A percentile compares a stretch with the other conserved stretches of the same genome.
Evolutionary conservation across 2,329 filamentous ascomycete species (phyloP).

Genomic region (Nigrograna mackinnonii): DNA sequence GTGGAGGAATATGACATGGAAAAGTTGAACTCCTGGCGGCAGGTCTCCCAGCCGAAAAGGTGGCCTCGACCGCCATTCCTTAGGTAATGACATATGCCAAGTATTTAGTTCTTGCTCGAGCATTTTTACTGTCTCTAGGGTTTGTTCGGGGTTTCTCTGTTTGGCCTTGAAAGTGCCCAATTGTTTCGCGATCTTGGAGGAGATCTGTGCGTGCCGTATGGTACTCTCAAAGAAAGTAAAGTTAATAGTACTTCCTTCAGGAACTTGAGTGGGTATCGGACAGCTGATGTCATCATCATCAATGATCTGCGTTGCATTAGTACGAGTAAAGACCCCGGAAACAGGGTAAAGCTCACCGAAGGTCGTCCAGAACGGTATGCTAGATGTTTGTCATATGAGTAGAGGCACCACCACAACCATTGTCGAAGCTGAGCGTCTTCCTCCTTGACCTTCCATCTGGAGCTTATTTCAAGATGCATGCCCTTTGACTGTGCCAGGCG

Average conservation of each 20-base stretch:
- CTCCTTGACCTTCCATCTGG: no score
- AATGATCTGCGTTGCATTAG: no score
- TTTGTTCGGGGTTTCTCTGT: no score
- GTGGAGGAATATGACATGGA: slow-evolving; percentile 2
- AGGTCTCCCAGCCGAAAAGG: no score
- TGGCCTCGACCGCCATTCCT: no score
- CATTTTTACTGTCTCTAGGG: no score
- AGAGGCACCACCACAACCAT: slow-evolving; percentile 4
- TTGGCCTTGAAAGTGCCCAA: neutral
- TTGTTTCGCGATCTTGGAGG: neutral
- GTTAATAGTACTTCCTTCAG: neutral
- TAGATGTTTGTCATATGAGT: slow-evolving; percentile 4
- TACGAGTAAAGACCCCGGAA: no score
- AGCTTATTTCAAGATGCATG: neutral
- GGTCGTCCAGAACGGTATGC: slow-evolving; percentile 1
- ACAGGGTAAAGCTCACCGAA: slow-evolving; percentile 2
- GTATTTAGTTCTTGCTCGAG: no score
- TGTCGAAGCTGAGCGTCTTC: no score
- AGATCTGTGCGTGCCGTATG: neutral
- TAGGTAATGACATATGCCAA: no score
- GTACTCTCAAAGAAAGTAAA: neutral
- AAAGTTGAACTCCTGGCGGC: neutral
- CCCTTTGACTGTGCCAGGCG: neutral
- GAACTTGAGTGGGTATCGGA: neutral
- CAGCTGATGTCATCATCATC: neutral